Percentiles rank a stretch among this genome's conserved stretches.
Evolutionary conservation across 2,329 filamentous ascomycete species (phyloP).

Genomic region (Plenodomus lindquistii): DNA sequence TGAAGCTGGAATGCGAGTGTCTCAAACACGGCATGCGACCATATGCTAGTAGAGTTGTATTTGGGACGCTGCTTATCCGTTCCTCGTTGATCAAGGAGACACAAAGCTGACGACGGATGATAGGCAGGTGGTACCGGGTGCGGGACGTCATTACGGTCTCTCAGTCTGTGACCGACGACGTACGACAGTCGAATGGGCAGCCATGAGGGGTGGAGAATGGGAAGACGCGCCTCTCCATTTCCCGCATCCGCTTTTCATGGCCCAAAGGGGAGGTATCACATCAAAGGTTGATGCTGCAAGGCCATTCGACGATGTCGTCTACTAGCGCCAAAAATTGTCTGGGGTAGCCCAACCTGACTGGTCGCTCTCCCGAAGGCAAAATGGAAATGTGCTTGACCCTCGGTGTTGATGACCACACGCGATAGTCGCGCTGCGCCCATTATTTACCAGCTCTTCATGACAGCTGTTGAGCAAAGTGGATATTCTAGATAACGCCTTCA

Average conservation of each 20-base stretch:
- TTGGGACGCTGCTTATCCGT: conserved; percentile 11
- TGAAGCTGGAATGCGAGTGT: conserved; percentile 7
- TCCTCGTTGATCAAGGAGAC: conserved; percentile 8
- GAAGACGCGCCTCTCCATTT: conserved; percentile 13
- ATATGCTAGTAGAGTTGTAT: conserved; percentile 7
- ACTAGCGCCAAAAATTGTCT: conserved; percentile 5
- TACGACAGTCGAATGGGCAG: conserved; percentile 11
- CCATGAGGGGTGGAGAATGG: conserved; percentile 18
- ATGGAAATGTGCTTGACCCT: conserved; percentile 8
- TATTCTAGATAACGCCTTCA: conserved; percentile 19
- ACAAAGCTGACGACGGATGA: conserved; percentile 13
- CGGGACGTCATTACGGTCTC: conserved; percentile 14
- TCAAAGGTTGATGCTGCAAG: conserved; percentile 17
- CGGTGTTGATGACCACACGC: conserved; percentile 18
- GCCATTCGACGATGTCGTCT: conserved; percentile 22
- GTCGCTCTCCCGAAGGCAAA: conserved; percentile 20
- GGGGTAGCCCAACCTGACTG: conserved; percentile 16
- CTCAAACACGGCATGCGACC: conserved; percentile 1
- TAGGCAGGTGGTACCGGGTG: conserved; percentile 16
- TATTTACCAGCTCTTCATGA: conserved; percentile 5
- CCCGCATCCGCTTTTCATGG: conserved; percentile 15
- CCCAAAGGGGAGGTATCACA: conserved; percentile 17
- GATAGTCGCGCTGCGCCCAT: conserved; percentile 21
- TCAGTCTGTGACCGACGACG: conserved; percentile 2
- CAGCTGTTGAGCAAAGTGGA: conserved; percentile 9